Percentiles rank a stretch among this genome's conserved stretches.
These are phyloP conservation scores for Xylariaceae sp. DNA, from an alignment of 2,329 filamentous ascomycete species.

Conservation along the genomic window DNA sequence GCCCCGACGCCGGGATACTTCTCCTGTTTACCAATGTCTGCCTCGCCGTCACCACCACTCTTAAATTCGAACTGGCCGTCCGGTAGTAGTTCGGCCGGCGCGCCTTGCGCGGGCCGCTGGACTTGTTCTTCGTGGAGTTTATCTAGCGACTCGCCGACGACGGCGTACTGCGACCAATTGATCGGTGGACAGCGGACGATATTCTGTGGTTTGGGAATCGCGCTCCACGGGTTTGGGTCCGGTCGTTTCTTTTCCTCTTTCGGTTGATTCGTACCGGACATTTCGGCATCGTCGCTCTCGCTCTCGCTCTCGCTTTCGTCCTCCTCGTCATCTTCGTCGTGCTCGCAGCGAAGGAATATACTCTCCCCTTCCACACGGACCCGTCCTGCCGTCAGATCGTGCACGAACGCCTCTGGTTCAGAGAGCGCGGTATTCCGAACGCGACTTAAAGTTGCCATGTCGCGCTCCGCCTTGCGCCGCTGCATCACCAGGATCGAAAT, in stretches of 20 bases:
- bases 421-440: conserved; percentile 66
- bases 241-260: background rate
- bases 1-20: conserved; percentile 49
- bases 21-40: conserved; percentile 36
- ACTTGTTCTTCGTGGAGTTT: conserved; percentile 78
- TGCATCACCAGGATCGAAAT: conserved; percentile 86
- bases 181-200: conserved; percentile 81
- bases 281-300: conserved; percentile 1
- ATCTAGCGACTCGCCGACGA: conserved; percentile 81
- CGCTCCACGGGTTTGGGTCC: conserved; percentile 45
- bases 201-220: conserved; percentile 71
- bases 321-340: conserved; percentile 24
- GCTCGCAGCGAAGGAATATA: conserved; percentile 21
- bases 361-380: conserved; percentile 41
- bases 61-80: conserved; percentile 49
- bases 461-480: conserved; percentile 67
- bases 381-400: conserved; percentile 60
- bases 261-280: background rate
- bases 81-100: conserved; percentile 41
- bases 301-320: conserved; percentile 20
- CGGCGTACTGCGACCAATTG: conserved; percentile 91
- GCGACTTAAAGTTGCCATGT: conserved; percentile 64
- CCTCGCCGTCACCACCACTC: conserved; percentile 32
- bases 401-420: conserved; percentile 66
- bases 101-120: conserved; percentile 54